These are phyloP conservation scores for Hymenoscyphus albidus DNA, from an alignment of 2,329 filamentous ascomycete genomes.

Conservation along the genomic window DNA sequence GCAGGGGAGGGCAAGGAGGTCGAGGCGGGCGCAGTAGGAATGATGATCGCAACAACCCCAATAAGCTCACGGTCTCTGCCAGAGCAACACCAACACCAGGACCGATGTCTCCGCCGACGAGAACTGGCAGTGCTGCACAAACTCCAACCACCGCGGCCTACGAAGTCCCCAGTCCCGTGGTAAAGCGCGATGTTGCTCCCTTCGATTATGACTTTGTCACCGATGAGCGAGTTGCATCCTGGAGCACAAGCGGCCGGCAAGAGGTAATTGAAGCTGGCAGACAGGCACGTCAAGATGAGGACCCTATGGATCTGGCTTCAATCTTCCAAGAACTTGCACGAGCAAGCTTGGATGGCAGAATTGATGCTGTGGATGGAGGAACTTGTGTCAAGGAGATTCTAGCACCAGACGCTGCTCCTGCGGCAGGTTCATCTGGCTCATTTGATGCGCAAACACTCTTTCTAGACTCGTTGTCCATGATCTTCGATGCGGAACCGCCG, in stretches of 20 bases:
- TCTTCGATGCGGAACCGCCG: constrained; percentile 65
- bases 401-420: constrained; percentile 47
- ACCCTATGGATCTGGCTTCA: constrained; percentile 63
- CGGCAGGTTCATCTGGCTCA: constrained; percentile 46
- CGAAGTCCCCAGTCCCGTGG: constrained; percentile 31
- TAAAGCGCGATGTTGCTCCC: constrained; percentile 28
- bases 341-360: constrained; percentile 64
- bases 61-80: constrained; percentile 28
- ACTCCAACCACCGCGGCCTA: constrained; percentile 26
- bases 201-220: constrained; percentile 77
- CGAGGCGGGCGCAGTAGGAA: constrained; percentile 29
- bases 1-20: constrained; percentile 42
- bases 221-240: constrained; percentile 61
- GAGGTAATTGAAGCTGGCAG: constrained; percentile 63
- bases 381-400: constrained; percentile 70
- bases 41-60: constrained; percentile 29
- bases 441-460: constrained; percentile 69
- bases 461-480: constrained; percentile 76
- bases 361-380: constrained; percentile 68
- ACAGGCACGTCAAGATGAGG: constrained; percentile 62
- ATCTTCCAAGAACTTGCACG: constrained; percentile 84
- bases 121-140: constrained; percentile 30
- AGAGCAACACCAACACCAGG: constrained; percentile 34
- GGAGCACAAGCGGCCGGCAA: constrained; percentile 64
- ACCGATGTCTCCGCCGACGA: constrained; percentile 35